A percentile compares a stretch with the other conserved stretches of the same genome.
These are phyloP conservation scores for Schwanniomyces occidentalis DNA, from an alignment of 805 yeast species.

Conservation along the genomic window DNA sequence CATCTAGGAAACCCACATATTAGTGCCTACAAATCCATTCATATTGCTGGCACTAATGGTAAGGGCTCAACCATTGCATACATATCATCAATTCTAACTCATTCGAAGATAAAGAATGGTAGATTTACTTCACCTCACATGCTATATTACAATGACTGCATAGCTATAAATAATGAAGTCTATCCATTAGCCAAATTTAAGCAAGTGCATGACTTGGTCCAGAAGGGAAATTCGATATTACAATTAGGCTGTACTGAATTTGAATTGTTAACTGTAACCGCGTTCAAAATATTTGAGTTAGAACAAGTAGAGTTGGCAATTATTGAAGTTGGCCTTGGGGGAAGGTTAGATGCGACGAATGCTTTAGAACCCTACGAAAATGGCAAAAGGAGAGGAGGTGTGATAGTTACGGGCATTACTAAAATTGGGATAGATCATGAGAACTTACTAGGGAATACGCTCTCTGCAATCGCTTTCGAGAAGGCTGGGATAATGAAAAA, in stretches of 20 bases:
- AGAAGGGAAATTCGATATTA: conserved; percentile 35
- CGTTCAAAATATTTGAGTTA: conserved; percentile 69
- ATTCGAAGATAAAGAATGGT: conserved; percentile 57
- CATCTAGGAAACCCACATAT: conserved; percentile 70
- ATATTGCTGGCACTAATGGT: conserved; percentile 96
- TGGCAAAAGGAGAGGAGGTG: conserved; percentile 29
- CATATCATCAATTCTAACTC: conserved; percentile 60
- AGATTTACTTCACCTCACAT: conserved; percentile 90
- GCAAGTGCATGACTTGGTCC: conserved; percentile 44
- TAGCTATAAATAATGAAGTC: conserved; percentile 61
- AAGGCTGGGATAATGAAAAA: conserved; percentile 85
- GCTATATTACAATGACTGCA: conserved; percentile 70
- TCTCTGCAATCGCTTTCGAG: conserved; percentile 66
- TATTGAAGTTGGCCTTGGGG: conserved; percentile 95
- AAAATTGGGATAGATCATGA: conserved; percentile 89
- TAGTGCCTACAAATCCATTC: conserved; percentile 62
- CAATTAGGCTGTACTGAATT: conserved; percentile 79
- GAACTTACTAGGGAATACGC: conserved; percentile 64
- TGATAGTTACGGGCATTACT: conserved; percentile 71
- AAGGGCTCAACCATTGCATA: conserved; percentile 93
- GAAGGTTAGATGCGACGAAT: conserved; percentile 86
- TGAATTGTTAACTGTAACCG: conserved; percentile 82
- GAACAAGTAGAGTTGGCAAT: conserved; percentile 70
- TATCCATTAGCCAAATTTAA: conserved; percentile 50
- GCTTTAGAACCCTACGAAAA: conserved; percentile 42